Percentiles rank a stretch among this genome's conserved stretches.
Conservation (phyloP, 768 basidiomycete genomes). For the Termitomyces sp. region DNA sequence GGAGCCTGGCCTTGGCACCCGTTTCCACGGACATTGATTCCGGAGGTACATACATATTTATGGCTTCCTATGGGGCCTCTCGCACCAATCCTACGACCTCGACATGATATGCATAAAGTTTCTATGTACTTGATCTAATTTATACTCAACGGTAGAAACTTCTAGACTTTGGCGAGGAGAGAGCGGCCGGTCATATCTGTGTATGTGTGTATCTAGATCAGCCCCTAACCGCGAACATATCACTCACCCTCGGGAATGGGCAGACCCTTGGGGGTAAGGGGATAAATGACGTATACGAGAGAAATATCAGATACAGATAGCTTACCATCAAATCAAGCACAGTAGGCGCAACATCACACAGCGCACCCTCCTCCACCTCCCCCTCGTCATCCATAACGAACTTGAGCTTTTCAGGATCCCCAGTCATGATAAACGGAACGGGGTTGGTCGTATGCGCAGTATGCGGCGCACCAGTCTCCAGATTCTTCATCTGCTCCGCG, state of each 20-base stretch:
- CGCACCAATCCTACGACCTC: too few relatives aligned
- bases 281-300: too few relatives aligned
- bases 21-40: neutral
- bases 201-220: constrained; percentile 11
- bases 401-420: constrained; percentile 46
- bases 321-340: constrained; percentile 63
- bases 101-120: neutral
- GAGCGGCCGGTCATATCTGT: constrained; percentile 59
- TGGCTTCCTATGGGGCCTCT: too few relatives aligned
- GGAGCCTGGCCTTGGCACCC: neutral
- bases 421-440: constrained; percentile 88
- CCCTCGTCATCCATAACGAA: constrained; percentile 46
- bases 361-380: constrained; percentile 59
- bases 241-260: constrained; percentile 61
- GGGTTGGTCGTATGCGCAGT: constrained; percentile 90
- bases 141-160: neutral
- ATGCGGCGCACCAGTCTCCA: constrained; percentile 78
- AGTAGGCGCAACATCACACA: constrained; percentile 91
- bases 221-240: constrained; percentile 1
- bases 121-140: neutral
- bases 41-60: too few relatives aligned
- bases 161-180: constrained; percentile 29
- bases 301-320: too few relatives aligned
- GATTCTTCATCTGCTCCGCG: constrained; percentile 90
- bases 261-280: constrained; percentile 36